Evolutionary conservation across 441 rosid species (phyloP).

Genomic region (Jatropha multifida): DNA sequence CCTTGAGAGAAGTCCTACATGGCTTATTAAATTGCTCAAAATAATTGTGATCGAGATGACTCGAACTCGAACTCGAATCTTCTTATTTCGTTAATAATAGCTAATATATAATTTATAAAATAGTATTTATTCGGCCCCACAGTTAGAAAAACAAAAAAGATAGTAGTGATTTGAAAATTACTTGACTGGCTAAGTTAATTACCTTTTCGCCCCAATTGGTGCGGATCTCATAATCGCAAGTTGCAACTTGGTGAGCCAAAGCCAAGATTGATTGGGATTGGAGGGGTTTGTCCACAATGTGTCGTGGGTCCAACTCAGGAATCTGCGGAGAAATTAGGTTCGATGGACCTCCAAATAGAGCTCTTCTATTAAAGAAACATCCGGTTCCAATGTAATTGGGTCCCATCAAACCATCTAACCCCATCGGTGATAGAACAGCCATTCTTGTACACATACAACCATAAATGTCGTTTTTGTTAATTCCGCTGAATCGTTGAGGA

Average conservation of each 20-base stretch:
- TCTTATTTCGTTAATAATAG: too few species aligned
- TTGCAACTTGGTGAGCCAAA: conserved; percentile 44
- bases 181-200: neutral
- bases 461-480: conserved; percentile 56
- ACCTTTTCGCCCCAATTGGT: conserved; percentile 68
- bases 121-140: too few species aligned
- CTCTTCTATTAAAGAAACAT: conserved; percentile 48
- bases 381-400: conserved; percentile 51
- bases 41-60: too few species aligned
- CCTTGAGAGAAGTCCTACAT: neutral
- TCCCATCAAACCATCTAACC: conserved; percentile 51
- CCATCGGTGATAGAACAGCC: conserved; percentile 34
- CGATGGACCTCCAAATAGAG: conserved; percentile 46
- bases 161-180: too few species aligned
- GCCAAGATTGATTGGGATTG: conserved; percentile 31
- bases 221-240: conserved; percentile 42
- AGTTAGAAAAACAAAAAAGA: too few species aligned
- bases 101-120: too few species aligned
- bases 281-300: conserved; percentile 29
- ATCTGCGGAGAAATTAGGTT: conserved; percentile 25
- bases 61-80: too few species aligned
- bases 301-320: conserved; percentile 31
- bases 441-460: conserved; percentile 37
- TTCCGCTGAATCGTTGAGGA: conserved; percentile 56
- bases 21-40: too few species aligned